Percentiles rank a stretch among this genome's conserved stretches.
Conservation (phyloP, 2,329 filamentous ascomycete genomes). For the Camillea tinctor region DNA sequence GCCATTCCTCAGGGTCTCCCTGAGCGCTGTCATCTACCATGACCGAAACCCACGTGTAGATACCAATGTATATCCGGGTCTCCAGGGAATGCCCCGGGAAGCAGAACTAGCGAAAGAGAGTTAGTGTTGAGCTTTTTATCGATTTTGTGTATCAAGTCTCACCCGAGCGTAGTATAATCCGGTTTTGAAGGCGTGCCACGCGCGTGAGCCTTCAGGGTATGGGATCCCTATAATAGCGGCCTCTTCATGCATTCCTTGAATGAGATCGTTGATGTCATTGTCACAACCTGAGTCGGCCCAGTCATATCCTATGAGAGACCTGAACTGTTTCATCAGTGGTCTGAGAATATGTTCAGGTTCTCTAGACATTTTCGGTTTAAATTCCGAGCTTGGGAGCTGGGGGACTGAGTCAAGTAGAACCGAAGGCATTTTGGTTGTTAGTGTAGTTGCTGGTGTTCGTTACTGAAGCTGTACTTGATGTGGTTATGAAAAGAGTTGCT, state of each 20-base stretch:
- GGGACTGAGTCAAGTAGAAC: no score
- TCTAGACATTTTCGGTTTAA: no score
- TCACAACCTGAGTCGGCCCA: background rate
- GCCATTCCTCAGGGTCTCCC: conserved; percentile 16
- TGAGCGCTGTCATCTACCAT: conserved; percentile 30
- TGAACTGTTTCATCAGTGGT: conserved; percentile 3
- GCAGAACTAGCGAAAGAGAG: background rate
- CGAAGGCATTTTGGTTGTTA: no score
- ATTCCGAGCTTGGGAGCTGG: no score
- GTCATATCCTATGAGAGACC: conserved; percentile 4
- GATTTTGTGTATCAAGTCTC: background rate
- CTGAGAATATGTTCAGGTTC: background rate
- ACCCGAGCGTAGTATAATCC: conserved; percentile 4
- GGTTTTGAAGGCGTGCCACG: conserved; percentile 2
- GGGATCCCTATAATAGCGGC: conserved; percentile 6
- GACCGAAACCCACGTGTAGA: conserved; percentile 32
- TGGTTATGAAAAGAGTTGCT: no score
- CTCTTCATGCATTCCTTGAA: conserved; percentile 3
- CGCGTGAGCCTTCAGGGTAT: conserved; percentile 5
- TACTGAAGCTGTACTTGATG: no score
- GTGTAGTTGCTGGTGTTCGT: no score
- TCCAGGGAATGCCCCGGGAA: conserved; percentile 19
- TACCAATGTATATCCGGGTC: conserved; percentile 31
- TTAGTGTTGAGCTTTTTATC: background rate
- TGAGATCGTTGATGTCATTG: background rate